These are phyloP conservation scores for Fennellomyces sp. DNA, from an alignment of 371 early-diverging fungal species.

Conservation along the genomic window DNA sequence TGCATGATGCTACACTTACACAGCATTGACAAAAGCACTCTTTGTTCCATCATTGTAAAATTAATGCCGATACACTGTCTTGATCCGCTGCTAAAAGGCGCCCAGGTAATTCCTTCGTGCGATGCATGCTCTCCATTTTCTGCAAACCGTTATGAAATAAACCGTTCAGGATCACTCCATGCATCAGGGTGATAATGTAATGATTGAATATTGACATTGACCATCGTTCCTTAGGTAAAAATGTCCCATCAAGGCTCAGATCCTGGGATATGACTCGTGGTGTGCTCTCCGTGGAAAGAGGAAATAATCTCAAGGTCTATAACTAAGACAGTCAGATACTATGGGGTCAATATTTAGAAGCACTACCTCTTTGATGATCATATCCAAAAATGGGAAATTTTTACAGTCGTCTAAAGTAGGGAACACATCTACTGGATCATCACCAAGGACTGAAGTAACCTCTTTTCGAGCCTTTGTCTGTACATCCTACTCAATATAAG, in stretches of 20 bases:
- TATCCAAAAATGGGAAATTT: constrained; percentile 19
- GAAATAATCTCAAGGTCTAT: constrained; percentile 28
- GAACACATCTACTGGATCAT: constrained; percentile 24
- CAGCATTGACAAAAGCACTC: constrained; percentile 12
- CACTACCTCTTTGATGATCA: constrained; percentile 25
- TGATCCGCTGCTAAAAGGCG: constrained; percentile 39
- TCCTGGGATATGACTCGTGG: constrained; percentile 14
- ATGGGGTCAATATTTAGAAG: neutral
- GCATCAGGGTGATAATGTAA: constrained; percentile 17
- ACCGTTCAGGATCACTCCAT: constrained; percentile 24
- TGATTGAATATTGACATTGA: constrained; percentile 20
- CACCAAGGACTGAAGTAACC: constrained; percentile 12
- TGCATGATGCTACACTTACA: constrained; percentile 4
- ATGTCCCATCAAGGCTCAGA: constrained; percentile 8
- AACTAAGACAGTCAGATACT: constrained; percentile 1
- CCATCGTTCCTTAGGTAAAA: constrained; percentile 18
- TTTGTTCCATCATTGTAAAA: constrained; percentile 11
- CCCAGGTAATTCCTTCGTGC: constrained; percentile 28
- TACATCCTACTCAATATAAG: neutral
- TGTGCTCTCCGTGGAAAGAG: constrained; percentile 6
- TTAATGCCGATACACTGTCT: constrained; percentile 1
- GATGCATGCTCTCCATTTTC: constrained; percentile 16
- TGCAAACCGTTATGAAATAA: constrained; percentile 27
- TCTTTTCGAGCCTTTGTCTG: constrained; percentile 25
- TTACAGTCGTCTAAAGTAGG: constrained; percentile 23